phyloP scores from a whole-genome alignment of 352 stramenopile genomes.

The Phytophthora sp. region DNA sequence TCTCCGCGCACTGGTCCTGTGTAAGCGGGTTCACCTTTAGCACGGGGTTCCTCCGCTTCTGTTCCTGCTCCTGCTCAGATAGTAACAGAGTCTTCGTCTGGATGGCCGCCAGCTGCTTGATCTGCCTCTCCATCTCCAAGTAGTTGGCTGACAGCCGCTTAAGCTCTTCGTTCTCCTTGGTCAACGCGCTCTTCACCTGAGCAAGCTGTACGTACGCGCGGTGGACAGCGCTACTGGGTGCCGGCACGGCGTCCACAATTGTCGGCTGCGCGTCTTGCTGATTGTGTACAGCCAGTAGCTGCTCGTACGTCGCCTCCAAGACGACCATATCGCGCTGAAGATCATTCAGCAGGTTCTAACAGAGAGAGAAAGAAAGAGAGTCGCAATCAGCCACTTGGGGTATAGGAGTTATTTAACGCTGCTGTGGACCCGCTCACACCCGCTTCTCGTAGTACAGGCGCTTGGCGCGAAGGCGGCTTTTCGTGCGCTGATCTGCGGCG shows the following conservation, averaged over 20 bases:
- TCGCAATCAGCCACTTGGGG: too few species aligned
- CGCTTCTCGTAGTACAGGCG: conserved; percentile 81
- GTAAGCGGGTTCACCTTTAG: conserved; percentile 54
- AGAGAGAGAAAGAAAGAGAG: conserved; percentile 3
- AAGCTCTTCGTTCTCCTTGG: conserved; percentile 65
- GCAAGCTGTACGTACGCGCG: conserved; percentile 58
- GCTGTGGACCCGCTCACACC: conserved; percentile 28
- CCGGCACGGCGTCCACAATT: neutral
- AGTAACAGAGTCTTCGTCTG: conserved; percentile 48
- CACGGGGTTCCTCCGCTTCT: conserved; percentile 48
- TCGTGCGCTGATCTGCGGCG: conserved; percentile 48
- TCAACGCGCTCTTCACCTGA: conserved; percentile 52
- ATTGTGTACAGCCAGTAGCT: conserved; percentile 42
- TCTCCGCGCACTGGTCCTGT: conserved; percentile 48
- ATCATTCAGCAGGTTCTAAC: conserved; percentile 64
- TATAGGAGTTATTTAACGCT: neutral
- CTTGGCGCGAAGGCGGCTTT: conserved; percentile 71
- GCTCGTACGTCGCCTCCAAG: conserved; percentile 53
- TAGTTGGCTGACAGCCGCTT: conserved; percentile 50
- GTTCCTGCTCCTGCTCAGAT: conserved; percentile 45
- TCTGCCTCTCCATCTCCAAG: conserved; percentile 55
- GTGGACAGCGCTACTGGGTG: conserved; percentile 17
- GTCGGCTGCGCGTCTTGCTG: conserved; percentile 41
- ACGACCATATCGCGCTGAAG: conserved; percentile 51
- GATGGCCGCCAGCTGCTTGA: conserved; percentile 40